These are phyloP conservation scores for Luvunga scandens DNA, from an alignment of 345 rosid genomes.

Conservation along the genomic window DNA sequence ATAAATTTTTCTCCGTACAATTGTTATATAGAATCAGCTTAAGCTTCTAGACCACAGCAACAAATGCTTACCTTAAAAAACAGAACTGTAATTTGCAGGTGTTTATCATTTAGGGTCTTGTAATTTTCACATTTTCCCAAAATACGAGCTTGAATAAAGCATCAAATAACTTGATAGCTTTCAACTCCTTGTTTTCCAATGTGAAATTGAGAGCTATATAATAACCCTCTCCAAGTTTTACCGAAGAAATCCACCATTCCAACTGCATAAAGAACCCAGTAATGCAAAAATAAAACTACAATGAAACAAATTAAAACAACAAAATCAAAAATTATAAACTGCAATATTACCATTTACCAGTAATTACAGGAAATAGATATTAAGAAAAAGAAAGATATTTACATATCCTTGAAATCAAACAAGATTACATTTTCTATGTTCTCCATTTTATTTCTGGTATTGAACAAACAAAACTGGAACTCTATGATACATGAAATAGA, in stretches of 20 bases:
- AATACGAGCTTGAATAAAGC: too few relatives aligned
- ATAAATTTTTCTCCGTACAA: too few relatives aligned
- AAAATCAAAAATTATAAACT: not conserved
- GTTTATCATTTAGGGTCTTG: too few relatives aligned
- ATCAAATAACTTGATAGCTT: too few relatives aligned
- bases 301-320: not conserved
- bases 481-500: not conserved
- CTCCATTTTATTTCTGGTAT: constrained; percentile 5
- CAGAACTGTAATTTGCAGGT: too few relatives aligned
- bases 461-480: not conserved
- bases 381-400: not conserved
- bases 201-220: too few relatives aligned
- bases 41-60: too few relatives aligned
- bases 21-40: rapidly evolving
- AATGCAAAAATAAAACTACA: not conserved
- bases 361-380: not conserved
- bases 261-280: not conserved
- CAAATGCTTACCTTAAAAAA: too few relatives aligned
- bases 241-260: not conserved
- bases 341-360: not conserved
- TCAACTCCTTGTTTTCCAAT: too few relatives aligned
- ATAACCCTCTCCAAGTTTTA: too few relatives aligned
- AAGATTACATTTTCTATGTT: not conserved
- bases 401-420: constrained; percentile 1
- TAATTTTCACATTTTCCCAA: too few relatives aligned